phyloP scores from a whole-genome alignment of 176 grass and related monocot genomes.

The Avena insularis region DNA sequence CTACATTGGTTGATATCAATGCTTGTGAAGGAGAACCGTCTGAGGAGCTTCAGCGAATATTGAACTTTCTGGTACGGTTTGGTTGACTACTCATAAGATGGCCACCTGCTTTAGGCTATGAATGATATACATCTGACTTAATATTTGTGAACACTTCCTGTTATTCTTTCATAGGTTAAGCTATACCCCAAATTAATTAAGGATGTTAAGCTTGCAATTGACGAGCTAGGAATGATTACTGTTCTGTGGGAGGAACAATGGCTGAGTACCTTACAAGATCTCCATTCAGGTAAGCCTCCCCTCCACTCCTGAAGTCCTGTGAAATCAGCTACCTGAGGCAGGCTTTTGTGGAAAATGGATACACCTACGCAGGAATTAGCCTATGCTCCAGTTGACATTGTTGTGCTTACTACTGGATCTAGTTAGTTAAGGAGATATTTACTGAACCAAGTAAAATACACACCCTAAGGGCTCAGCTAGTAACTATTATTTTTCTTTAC shows the following conservation, averaged over 20 bases:
- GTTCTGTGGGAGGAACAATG: conserved; percentile 99
- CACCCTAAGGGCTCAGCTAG: not conserved
- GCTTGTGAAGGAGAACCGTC: conserved; percentile 79
- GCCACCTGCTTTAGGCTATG: conserved; percentile 37
- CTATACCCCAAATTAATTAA: conserved; percentile 90
- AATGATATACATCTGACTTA: conserved; percentile 22
- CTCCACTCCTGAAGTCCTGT: not conserved
- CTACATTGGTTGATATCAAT: conserved; percentile 93
- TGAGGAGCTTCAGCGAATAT: conserved; percentile 86
- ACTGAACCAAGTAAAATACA: conserved; percentile 13
- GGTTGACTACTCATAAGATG: conserved; percentile 4
- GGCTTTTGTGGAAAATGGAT: conserved; percentile 31
- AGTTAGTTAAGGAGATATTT: conserved; percentile 3
- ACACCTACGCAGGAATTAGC: conserved; percentile 19
- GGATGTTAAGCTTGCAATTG: conserved; percentile 94
- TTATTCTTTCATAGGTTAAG: conserved; percentile 64
- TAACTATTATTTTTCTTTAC: not conserved
- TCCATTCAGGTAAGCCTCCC: conserved; percentile 85
- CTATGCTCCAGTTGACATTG: conserved; percentile 23
- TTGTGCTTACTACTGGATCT: conserved; percentile 5
- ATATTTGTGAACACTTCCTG: conserved; percentile 20
- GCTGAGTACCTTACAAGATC: conserved; percentile 99
- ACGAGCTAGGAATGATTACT: conserved; percentile 93
- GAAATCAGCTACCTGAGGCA: conserved; percentile 17
- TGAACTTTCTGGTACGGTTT: conserved; percentile 72